Conservation (phyloP, 2,329 filamentous ascomycete species). For the Zelopaecilomyces penicillatus region DNA sequence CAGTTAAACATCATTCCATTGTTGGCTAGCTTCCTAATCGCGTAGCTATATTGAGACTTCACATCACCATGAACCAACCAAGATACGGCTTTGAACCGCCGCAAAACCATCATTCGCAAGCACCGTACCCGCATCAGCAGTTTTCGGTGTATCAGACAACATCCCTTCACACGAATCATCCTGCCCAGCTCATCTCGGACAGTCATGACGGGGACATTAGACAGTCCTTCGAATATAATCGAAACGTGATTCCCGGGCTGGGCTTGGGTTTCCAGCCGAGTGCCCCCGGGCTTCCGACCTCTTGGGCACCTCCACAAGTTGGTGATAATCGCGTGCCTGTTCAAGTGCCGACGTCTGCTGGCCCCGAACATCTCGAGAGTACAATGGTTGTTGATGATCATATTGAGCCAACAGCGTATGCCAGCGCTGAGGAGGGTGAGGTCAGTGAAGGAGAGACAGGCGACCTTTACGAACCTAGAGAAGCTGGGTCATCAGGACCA, state of each 20-base stretch:
- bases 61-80: constrained; percentile 21
- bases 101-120: constrained; percentile 5
- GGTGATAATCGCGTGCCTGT: no score
- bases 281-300: constrained; percentile 11
- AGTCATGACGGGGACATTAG: constrained; percentile 7
- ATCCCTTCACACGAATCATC: constrained; percentile 7
- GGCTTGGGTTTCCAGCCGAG: constrained; percentile 19
- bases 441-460: constrained; percentile 61
- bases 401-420: background rate
- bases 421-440: constrained; percentile 61
- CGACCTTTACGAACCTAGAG: constrained; percentile 42
- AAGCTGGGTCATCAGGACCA: constrained; percentile 1
- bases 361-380: no score
- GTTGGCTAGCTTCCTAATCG: no score
- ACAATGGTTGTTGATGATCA: no score
- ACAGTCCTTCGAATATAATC: constrained; percentile 18
- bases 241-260: constrained; percentile 26
- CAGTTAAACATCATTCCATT: no score
- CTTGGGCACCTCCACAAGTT: constrained; percentile 7
- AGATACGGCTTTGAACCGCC: constrained; percentile 18
- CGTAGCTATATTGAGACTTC: no score
- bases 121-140: constrained; percentile 12
- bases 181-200: constrained; percentile 2
- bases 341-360: no score
- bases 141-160: constrained; percentile 11